Evolutionary conservation across 768 basidiomycete genomes (phyloP).

Genomic region (Gymnopilus dilepis): DNA sequence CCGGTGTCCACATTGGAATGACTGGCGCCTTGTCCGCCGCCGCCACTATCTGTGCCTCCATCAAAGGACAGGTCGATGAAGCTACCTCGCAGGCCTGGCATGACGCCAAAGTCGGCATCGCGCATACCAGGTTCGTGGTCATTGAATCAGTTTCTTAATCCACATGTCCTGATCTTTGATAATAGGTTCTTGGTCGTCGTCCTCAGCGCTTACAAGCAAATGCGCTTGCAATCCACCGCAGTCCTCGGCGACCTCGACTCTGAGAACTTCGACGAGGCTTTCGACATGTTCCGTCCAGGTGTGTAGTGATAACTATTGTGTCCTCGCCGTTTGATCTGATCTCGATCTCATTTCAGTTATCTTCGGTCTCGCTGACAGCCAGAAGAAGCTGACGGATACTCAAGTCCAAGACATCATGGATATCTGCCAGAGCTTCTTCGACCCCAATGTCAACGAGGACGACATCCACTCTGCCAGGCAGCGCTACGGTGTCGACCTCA

Average conservation of each 20-base stretch:
- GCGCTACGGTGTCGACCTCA: conserved; percentile 26
- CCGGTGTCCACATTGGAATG: conserved; percentile 48
- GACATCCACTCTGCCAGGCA: conserved; percentile 17
- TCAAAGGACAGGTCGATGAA: conserved; percentile 36
- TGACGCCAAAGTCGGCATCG: conserved; percentile 36
- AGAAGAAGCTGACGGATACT: conserved; percentile 30
- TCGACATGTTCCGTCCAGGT: conserved; percentile 51
- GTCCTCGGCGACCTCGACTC: conserved; percentile 49
- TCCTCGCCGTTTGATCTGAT: neutral
- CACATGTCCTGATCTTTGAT: neutral
- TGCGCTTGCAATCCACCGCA: conserved; percentile 43
- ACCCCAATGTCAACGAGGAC: conserved; percentile 28
- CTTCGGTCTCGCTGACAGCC: conserved; percentile 29
- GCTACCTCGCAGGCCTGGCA: conserved; percentile 39
- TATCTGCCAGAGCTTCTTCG: conserved; percentile 28
- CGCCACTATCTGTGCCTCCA: conserved; percentile 41
- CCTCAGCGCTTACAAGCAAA: conserved; percentile 57
- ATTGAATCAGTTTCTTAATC: neutral
- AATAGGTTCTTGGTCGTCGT: conserved; percentile 54
- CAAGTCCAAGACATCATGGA: conserved; percentile 27
- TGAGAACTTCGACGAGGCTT: conserved; percentile 55
- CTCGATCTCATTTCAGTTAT: conserved; percentile 24
- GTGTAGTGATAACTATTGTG: neutral
- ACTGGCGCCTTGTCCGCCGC: conserved; percentile 46
- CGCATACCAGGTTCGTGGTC: conserved; percentile 37